Percentiles rank a stretch among this genome's conserved stretches.
Evolutionary conservation across 1,139 yeast species (phyloP).

Genomic region (Scheffersomyces titani): DNA sequence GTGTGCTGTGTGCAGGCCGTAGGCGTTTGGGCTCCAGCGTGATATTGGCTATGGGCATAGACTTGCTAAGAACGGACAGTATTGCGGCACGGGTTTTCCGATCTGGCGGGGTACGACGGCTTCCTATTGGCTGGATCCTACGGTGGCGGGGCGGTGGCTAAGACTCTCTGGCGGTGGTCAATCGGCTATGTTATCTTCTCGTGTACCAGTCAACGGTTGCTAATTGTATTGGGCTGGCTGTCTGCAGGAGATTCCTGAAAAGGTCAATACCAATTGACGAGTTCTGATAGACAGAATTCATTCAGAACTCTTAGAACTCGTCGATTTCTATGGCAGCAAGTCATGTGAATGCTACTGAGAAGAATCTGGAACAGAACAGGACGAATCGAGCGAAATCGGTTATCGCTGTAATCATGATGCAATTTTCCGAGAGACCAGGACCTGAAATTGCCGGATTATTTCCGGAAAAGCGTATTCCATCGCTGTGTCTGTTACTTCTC

Average conservation of each 20-base stretch:
- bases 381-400: too few relatives aligned
- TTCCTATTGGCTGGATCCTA: neutral
- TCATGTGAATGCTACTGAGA: neutral
- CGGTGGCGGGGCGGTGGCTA: neutral
- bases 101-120: neutral
- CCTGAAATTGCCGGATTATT: neutral
- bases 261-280: neutral
- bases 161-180: neutral
- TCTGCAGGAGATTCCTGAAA: neutral
- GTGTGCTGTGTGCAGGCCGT: neutral
- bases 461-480: neutral
- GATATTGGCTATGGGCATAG: neutral
- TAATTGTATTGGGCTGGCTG: neutral
- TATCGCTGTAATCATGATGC: too few relatives aligned
- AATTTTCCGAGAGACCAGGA: neutral
- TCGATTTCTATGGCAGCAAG: neutral
- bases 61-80: neutral
- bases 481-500: neutral
- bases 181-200: neutral
- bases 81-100: neutral
- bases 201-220: neutral
- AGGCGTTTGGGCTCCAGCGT: neutral
- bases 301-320: neutral
- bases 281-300: neutral
- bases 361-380: neutral